These are phyloP conservation scores for Dicorynia guianensis DNA, from an alignment of 306 rosid species.

Conservation along the genomic window DNA sequence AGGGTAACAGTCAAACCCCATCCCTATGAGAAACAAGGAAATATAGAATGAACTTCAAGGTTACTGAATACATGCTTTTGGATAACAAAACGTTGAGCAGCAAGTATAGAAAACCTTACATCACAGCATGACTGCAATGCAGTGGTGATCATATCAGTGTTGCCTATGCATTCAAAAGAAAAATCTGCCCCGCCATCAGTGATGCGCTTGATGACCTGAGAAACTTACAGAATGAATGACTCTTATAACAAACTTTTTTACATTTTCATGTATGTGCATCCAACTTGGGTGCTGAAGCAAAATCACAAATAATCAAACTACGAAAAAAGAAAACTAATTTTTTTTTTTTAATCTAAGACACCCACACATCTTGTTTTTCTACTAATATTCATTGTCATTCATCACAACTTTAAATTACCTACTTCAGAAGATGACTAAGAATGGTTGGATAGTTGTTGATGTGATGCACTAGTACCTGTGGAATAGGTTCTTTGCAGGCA, in stretches of 20 bases:
- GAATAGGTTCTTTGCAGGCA: slow-evolving; percentile 68
- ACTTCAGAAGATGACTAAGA: slow-evolving; percentile 9
- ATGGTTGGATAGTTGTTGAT: slow-evolving; percentile 16
- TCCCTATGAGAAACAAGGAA: slow-evolving; percentile 57
- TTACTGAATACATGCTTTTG: slow-evolving; percentile 20
- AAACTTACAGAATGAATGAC: slow-evolving; percentile 34
- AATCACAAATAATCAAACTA: slow-evolving; percentile 24
- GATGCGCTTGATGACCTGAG: slow-evolving; percentile 77
- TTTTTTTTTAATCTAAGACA: not conserved
- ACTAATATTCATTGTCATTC: slow-evolving; percentile 20
- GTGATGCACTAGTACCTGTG: slow-evolving; percentile 60
- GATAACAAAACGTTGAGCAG: slow-evolving; percentile 14
- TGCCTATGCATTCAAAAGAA: slow-evolving; percentile 90
- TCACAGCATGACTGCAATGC: slow-evolving; percentile 94
- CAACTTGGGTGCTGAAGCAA: slow-evolving; percentile 7
- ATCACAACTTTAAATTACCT: not conserved
- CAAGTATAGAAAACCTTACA: slow-evolving; percentile 54
- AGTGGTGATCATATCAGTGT: slow-evolving; percentile 87
- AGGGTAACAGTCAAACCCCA: slow-evolving; percentile 96
- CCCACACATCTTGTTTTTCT: slow-evolving; percentile 10
- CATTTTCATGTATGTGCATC: not conserved
- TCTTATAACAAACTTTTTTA: not conserved
- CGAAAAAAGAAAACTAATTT: not conserved
- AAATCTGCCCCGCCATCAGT: slow-evolving; percentile 97
- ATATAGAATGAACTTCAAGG: slow-evolving; percentile 22